These are phyloP conservation scores for Lathyrus sativus DNA, from an alignment of 306 rosid genomes.

Conservation along the genomic window DNA sequence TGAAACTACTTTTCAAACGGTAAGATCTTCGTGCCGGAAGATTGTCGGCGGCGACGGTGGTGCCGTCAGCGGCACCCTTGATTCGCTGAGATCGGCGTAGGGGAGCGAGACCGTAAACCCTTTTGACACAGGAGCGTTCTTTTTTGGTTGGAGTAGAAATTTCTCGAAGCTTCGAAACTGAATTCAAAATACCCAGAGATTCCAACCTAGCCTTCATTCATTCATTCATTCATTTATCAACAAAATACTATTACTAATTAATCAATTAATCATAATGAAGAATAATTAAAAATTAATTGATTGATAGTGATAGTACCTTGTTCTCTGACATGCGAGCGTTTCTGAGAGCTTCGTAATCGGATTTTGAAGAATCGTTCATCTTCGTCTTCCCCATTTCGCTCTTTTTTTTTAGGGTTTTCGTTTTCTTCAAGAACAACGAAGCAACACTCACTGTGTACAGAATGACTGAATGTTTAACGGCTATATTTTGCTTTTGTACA, in stretches of 20 bases:
- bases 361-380: constrained; percentile 18
- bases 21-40: constrained; percentile 21
- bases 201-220: constrained; percentile 59
- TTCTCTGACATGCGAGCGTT: constrained; percentile 64
- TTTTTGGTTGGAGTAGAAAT: constrained; percentile 18
- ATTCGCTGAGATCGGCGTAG: constrained; percentile 65
- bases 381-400: neutral
- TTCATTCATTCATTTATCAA: constrained; percentile 31
- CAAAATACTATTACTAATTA: neutral
- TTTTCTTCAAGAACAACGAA: neutral
- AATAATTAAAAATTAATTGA: neutral
- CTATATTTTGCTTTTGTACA: neutral
- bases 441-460: neutral
- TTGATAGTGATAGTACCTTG: constrained; percentile 39
- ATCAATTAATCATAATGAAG: neutral
- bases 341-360: constrained; percentile 58
- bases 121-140: constrained; percentile 2
- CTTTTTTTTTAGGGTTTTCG: too few relatives aligned
- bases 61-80: constrained; percentile 16
- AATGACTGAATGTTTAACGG: neutral
- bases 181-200: constrained; percentile 53
- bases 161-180: constrained; percentile 51
- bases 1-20: constrained; percentile 22
- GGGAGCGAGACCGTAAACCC: constrained; percentile 37
- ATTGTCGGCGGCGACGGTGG: neutral